Evolutionary conservation across 306 rosid species (phyloP).

Genomic region (Vigna hirtella): DNA sequence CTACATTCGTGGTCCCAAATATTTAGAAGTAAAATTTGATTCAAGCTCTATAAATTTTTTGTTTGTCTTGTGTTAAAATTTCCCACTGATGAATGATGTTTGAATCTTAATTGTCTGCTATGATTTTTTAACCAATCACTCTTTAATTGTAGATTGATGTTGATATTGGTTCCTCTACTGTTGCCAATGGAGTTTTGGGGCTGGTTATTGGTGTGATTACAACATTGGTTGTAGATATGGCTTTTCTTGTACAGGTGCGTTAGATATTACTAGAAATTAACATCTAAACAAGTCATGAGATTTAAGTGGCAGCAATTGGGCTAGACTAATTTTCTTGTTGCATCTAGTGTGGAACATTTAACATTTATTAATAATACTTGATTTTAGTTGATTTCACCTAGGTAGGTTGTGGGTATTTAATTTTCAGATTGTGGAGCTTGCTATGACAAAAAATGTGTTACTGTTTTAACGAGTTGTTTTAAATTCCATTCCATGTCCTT

Average conservation of each 20-base stretch:
- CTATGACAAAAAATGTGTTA: neutral
- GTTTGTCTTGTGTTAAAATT: neutral
- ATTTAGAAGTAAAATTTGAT: slow-evolving; percentile 74
- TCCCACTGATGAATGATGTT: slow-evolving; percentile 35
- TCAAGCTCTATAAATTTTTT: slow-evolving; percentile 32
- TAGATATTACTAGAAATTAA: slow-evolving; percentile 33
- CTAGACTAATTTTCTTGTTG: slow-evolving; percentile 19
- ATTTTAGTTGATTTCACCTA: slow-evolving; percentile 30
- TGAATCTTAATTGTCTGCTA: slow-evolving; percentile 37
- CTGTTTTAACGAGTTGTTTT: neutral
- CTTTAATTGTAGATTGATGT: slow-evolving; percentile 84
- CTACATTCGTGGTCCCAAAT: slow-evolving; percentile 89
- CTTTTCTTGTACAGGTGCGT: slow-evolving; percentile 96
- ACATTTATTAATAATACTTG: slow-evolving; percentile 20
- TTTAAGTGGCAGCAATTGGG: slow-evolving; percentile 10
- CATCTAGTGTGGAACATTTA: slow-evolving; percentile 26
- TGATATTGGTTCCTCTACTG: slow-evolving; percentile 98
- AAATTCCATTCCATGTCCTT: neutral
- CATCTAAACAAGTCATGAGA: slow-evolving; percentile 22
- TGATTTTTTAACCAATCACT: slow-evolving; percentile 34
- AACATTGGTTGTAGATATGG: slow-evolving; percentile 98
- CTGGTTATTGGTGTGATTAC: slow-evolving; percentile 95
- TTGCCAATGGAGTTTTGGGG: slow-evolving; percentile 99
- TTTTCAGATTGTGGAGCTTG: slow-evolving; percentile 15
- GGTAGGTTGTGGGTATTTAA: slow-evolving; percentile 11